phyloP scores from a whole-genome alignment of 768 basidiomycete species.

The Pholiota microspora region DNA sequence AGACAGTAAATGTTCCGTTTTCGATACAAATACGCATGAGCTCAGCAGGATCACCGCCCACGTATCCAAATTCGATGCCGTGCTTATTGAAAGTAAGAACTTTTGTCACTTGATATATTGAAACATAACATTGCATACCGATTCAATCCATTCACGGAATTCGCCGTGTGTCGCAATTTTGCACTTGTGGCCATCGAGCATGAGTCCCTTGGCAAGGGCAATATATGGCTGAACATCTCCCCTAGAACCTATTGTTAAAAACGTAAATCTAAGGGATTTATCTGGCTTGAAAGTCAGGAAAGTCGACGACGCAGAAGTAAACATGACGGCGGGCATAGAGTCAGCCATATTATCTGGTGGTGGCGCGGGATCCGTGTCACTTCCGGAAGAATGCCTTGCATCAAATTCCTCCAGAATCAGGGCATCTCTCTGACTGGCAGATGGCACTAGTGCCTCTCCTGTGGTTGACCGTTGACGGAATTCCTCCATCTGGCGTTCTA shows the following conservation, averaged over 20 bases:
- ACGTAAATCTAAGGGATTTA: conserved; percentile 84
- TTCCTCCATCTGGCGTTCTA: conserved; percentile 82
- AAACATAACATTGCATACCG: conserved; percentile 61
- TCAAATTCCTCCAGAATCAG: conserved; percentile 87
- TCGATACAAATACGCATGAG: conserved; percentile 97
- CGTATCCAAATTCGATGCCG: conserved; percentile 92
- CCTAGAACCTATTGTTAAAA: conserved; percentile 93
- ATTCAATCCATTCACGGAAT: conserved; percentile 93
- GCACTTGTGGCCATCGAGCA: conserved; percentile 84
- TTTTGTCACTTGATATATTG: conserved; percentile 2
- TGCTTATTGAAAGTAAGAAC: conserved; percentile 46
- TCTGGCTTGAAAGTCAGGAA: conserved; percentile 96
- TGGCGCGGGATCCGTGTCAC: conserved; percentile 42
- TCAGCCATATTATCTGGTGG: conserved; percentile 60
- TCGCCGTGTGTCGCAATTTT: conserved; percentile 95
- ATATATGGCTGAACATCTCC: conserved; percentile 99
- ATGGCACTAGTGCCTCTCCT: conserved; percentile 42
- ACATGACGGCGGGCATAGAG: conserved; percentile 88
- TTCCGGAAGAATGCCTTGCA: conserved; percentile 35
- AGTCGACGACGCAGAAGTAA: conserved; percentile 92
- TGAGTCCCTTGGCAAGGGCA: conserved; percentile 87
- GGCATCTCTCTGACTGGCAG: conserved; percentile 63
- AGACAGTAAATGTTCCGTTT: conserved; percentile 95
- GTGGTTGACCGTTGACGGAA: conserved; percentile 46
- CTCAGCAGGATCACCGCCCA: conserved; percentile 97